Conservation (phyloP, 2,329 filamentous ascomycete genomes). For the Erysiphe pulchra region DNA sequence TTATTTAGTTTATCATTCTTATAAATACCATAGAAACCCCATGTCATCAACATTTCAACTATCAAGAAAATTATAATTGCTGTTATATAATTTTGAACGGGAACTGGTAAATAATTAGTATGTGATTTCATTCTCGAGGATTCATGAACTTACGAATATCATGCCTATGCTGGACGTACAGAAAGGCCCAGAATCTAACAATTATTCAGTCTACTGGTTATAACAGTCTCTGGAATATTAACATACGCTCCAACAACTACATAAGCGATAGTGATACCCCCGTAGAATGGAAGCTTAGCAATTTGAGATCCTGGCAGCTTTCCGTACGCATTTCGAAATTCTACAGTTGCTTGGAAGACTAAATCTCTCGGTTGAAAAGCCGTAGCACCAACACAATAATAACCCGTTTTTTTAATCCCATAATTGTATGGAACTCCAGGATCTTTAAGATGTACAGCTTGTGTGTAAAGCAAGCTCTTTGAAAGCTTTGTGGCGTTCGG, state of each 20-base stretch:
- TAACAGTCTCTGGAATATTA: not conserved
- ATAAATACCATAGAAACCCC: conserved; percentile 69
- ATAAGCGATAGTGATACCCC: conserved; percentile 79
- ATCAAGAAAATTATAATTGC: conserved; percentile 88
- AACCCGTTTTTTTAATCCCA: conserved; percentile 67
- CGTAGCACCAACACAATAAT: conserved; percentile 76
- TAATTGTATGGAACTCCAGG: conserved; percentile 49
- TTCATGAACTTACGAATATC: conserved; percentile 48
- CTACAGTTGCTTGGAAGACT: conserved; percentile 57
- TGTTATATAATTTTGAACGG: conserved; percentile 97
- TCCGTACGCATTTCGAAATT: conserved; percentile 89
- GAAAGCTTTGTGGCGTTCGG: conserved; percentile 49
- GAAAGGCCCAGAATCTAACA: conserved; percentile 61
- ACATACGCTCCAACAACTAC: conserved; percentile 51
- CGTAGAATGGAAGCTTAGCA: conserved; percentile 91
- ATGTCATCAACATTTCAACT: conserved; percentile 91
- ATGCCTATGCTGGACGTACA: conserved; percentile 81
- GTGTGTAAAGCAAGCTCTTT: conserved; percentile 46
- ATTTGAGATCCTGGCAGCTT: conserved; percentile 91
- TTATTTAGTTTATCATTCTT: not conserved
- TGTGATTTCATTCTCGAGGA: not conserved
- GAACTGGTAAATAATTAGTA: conserved; percentile 25
- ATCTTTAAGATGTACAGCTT: conserved; percentile 60
- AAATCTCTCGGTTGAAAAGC: conserved; percentile 31
- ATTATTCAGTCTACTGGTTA: conserved; percentile 1